Evolutionary conservation across 129 eudicot species (phyloP), one percentile per base, ranked within the genome.

Genomic region (Artemisia argyi): DNA sequence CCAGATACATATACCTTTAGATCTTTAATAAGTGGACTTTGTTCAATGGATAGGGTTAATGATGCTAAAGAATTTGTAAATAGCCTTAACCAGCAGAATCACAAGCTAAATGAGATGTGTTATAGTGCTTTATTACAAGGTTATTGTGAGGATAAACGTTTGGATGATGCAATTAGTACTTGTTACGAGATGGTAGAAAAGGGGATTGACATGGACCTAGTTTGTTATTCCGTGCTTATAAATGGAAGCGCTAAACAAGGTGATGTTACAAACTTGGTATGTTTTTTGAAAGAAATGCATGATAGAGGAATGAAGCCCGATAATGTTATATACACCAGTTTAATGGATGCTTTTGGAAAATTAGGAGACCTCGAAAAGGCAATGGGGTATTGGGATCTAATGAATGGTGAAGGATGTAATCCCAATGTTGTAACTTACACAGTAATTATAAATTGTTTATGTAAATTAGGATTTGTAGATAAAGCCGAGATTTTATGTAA

Each of bases 381-480:
- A 26, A 74, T 76, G 56, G 88, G 84, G 64, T 85, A 80, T 76
- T 88, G 91, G 96, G 83, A 84, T 56, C 61, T 86, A 71, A 87
- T 94, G 99, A 79, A 86, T 42, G 71, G 72, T 71, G 99, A 94
- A 83, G 90, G 84, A 67, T 84, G 95, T 65, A 46, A 63, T 32
- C 96, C 99, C 13, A 94, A 86, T 73, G 82, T 90, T 75, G 88
- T 86, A n/a, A 88, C 97, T n/a, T 94, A 84, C 77, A 88, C 97
- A 3, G 87, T 76, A 22, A 76, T 94, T 74, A 90, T 94, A 59
- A 84, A 94, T 42, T 83, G 83, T 74, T 78, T 94, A 54, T 94
- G 89, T 72, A 90, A 86, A 79, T 71, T 80, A 10, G 97, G 97
- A 48, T 81, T 68, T 55, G 57, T 78, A 47, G 81, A 82, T 49